phyloP scores from a whole-genome alignment of 148 eudicot species.

The Vaccinium myrtillus region DNA sequence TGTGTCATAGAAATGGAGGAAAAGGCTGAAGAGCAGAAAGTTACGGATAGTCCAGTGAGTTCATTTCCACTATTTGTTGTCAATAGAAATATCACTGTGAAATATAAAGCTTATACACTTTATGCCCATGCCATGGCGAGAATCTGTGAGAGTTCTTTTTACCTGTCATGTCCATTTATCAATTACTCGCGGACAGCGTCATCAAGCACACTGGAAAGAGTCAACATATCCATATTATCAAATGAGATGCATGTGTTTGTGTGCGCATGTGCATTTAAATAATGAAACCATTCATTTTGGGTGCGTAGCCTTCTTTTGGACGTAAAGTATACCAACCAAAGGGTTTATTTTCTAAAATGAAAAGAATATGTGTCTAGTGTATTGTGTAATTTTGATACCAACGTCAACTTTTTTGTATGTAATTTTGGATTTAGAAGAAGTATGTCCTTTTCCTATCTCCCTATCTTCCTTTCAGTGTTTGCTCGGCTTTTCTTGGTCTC shows the following conservation, averaged over 20 bases:
- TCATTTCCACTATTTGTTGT: constrained; percentile 6
- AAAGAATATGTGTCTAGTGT: background rate
- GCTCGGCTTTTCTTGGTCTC: background rate
- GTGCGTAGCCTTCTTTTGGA: background rate
- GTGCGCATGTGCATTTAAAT: background rate
- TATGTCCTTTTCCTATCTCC: background rate
- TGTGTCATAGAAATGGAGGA: constrained; percentile 24
- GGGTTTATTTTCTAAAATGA: background rate
- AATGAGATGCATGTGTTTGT: background rate
- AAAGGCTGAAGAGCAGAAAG: constrained; percentile 42
- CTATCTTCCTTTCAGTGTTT: background rate
- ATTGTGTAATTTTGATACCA: background rate
- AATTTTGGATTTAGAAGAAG: background rate
- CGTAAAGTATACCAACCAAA: background rate
- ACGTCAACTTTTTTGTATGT: background rate
- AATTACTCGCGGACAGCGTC: background rate
- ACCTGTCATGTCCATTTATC: background rate
- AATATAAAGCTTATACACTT: background rate
- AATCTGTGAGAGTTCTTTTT: background rate
- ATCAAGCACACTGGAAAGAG: background rate
- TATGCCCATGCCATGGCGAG: background rate
- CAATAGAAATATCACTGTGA: background rate
- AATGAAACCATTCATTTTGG: background rate
- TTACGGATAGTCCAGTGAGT: constrained; percentile 50
- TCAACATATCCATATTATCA: background rate